phyloP scores from a whole-genome alignment of 139 green algal genomes.

The Chlamydomonas incerta region DNA sequence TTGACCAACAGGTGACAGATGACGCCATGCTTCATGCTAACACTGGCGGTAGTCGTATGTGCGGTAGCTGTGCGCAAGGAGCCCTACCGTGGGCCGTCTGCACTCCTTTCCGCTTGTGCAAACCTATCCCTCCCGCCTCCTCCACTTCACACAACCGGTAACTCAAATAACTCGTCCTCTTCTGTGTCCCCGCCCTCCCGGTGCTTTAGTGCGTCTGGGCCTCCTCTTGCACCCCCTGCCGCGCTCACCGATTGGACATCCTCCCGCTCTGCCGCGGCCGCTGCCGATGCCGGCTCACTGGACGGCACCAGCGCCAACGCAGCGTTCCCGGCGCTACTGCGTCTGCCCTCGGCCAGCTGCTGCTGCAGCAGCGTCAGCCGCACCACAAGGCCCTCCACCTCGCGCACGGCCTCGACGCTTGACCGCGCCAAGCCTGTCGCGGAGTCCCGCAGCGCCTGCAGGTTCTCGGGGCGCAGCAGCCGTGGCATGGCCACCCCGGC shows the following conservation, averaged over 20 bases:
- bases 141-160: neutral
- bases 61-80: no score
- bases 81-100: no score
- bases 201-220: no score
- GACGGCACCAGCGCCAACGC: neutral
- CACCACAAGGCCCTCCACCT: conserved; percentile 34
- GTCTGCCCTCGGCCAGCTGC: conserved; percentile 6
- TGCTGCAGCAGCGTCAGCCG: conserved; percentile 31
- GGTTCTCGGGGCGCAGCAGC: neutral
- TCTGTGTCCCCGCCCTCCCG: neutral
- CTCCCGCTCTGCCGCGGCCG: no score
- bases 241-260: no score
- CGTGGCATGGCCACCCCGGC: neutral
- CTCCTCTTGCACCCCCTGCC: no score
- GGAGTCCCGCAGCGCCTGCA: conserved; percentile 16
- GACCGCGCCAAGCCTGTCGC: conserved; percentile 18
- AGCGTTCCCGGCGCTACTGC: neutral
- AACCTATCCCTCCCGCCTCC: no score
- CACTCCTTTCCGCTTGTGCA: no score
- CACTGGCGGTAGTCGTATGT: no score
- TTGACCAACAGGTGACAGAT: no score
- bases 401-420: conserved; percentile 18
- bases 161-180: neutral
- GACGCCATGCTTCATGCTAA: no score
- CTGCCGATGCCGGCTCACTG: neutral